Base-by-base conservation (phyloP, 2,329 filamentous ascomycete species). In the Epichloe aotearoae region DNA sequence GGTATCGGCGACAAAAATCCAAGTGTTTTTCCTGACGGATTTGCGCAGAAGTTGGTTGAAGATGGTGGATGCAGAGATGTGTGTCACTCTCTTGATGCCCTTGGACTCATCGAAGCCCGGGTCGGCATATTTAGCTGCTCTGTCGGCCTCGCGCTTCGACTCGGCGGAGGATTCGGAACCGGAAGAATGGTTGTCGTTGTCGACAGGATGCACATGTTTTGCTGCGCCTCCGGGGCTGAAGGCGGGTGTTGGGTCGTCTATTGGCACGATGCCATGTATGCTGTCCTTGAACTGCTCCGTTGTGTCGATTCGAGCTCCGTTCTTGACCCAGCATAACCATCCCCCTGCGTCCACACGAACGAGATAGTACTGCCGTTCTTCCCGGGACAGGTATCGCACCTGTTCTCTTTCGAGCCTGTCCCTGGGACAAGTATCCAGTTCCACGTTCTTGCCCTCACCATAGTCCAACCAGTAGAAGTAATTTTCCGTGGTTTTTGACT, bases 381-480 rank as follows among this genome's bases (percentile, higher is more conserved):
- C 88, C 2, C 83, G 76, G 5, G 83, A 88, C 20, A 96, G 70
- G 62, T 95, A 96, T 17, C 90, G 78, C 2, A 95, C 86, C 59
- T 83, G 81, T 64, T 95, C 87, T 23, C 79, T 75, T 48, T 93
- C 86, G 6, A 95, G 71, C 14, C 80, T 73, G 53, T 86, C 83
- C 37, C 90, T 75, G 1, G 88, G 83, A 55, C 88, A 88, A 0
- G 79, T 75, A 3, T 80, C 76, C 12, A 91, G 70, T 55, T 91
- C 84, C 42, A 93, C 63, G 39, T 77, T 65, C 57, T 73, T 80
- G 0, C 90, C 90, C 46, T 83, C 83, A 5, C 90, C 90, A 52
- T 85, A 74, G 62, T 96, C 90, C 1, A 95, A 73, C 89, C 90
- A 95, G 68, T 89, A 91, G 65, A 95, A 95, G 74, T 90, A 96